Percentiles rank a stretch among this genome's conserved stretches.
These are phyloP conservation scores for Periconia digitata DNA, from an alignment of 2,329 filamentous ascomycete species.

Conservation along the genomic window DNA sequence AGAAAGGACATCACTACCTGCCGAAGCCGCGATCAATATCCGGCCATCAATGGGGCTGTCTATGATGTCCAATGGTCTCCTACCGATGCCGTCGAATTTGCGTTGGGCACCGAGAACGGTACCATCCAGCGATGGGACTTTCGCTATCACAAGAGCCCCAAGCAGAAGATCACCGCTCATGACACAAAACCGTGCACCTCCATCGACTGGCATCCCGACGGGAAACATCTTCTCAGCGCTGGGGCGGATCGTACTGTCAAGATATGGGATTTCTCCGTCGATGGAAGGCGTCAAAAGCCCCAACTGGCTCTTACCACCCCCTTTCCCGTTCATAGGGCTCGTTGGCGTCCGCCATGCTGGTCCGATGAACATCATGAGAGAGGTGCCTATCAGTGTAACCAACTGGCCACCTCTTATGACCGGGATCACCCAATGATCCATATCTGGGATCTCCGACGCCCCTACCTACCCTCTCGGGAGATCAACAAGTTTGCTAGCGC, in stretches of 20 bases:
- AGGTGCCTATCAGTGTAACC: conserved; percentile 61
- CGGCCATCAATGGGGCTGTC: conserved; percentile 62
- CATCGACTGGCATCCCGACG: conserved; percentile 69
- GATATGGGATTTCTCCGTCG: conserved; percentile 64
- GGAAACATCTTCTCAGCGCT: conserved; percentile 65
- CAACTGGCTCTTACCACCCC: conserved; percentile 61
- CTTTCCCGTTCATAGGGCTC: conserved; percentile 62
- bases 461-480: conserved; percentile 63
- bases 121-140: conserved; percentile 66
- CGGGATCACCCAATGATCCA: conserved; percentile 62
- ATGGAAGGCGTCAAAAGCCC: conserved; percentile 60
- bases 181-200: conserved; percentile 60
- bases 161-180: conserved; percentile 64
- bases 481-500: conserved; percentile 58
- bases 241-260: conserved; percentile 63
- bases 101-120: conserved; percentile 65
- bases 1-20: conserved; percentile 54
- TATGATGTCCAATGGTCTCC: conserved; percentile 68
- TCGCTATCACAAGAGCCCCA: conserved; percentile 57
- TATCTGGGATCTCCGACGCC: conserved; percentile 65
- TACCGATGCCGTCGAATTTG: conserved; percentile 63
- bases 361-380: conserved; percentile 54
- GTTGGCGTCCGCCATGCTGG: conserved; percentile 64
- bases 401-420: conserved; percentile 64
- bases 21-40: conserved; percentile 57